phyloP scores from a whole-genome alignment of 139 green algal species.

The Zygnema circumcarinatum region DNA sequence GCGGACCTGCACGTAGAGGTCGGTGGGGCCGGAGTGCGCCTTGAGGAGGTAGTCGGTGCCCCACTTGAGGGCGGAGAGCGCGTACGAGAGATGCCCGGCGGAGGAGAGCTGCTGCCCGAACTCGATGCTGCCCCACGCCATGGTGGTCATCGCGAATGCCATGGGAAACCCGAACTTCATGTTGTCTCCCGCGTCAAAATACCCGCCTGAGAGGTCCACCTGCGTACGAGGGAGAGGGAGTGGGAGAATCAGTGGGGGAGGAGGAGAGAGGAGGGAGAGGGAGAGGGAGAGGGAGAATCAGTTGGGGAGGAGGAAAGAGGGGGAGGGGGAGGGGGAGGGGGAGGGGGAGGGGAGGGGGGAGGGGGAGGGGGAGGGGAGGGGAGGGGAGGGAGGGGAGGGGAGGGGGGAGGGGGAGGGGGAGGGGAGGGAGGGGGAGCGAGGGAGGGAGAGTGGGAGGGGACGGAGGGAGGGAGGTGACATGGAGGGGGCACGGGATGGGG shows the following conservation, averaged over 20 bases:
- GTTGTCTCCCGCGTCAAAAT: neutral
- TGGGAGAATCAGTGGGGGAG: neutral
- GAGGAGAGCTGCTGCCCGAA: no score
- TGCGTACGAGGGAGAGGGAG: neutral
- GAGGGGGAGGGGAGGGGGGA: neutral
- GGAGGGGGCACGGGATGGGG: neutral
- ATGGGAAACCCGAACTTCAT: neutral
- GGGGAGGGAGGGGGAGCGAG: neutral
- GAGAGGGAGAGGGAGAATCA: neutral
- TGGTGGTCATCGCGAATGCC: neutral
- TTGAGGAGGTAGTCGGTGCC: no score
- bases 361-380: neutral
- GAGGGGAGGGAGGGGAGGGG: neutral
- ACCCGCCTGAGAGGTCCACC: neutral
- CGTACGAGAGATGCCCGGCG: neutral
- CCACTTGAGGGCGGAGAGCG: no score
- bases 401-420: neutral
- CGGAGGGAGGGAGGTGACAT: neutral
- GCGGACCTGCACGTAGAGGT: no score
- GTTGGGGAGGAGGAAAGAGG: neutral
- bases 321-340: neutral
- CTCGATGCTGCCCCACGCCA: no score
- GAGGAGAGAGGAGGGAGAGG: neutral
- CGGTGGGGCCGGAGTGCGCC: no score
- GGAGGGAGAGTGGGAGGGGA: neutral